Evolutionary conservation across 1,284 basidiomycete genomes (phyloP).

Genomic region (Porodaedalea pini): DNA sequence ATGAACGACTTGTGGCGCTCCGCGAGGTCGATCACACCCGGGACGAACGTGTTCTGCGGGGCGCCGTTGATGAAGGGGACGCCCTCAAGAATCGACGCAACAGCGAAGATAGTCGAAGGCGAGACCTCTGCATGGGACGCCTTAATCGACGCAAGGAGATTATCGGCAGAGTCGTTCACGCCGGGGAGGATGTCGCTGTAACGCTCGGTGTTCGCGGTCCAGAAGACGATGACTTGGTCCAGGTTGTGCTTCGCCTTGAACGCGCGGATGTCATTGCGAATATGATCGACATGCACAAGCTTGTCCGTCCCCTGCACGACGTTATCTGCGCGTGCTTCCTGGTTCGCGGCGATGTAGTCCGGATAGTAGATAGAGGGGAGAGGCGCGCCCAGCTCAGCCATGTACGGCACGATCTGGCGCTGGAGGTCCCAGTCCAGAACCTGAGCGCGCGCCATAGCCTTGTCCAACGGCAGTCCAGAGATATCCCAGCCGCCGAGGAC

Average conservation of each 20-base stretch:
- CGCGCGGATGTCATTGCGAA: constrained; percentile 89
- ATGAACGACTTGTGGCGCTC: constrained; percentile 91
- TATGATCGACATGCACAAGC: constrained; percentile 86
- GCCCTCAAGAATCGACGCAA: constrained; percentile 93
- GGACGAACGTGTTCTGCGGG: constrained; percentile 99
- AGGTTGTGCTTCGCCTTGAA: constrained; percentile 87
- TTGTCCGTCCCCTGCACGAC: constrained; percentile 85
- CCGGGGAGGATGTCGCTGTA: constrained; percentile 94
- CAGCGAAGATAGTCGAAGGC: constrained; percentile 93
- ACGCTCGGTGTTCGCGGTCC: constrained; percentile 99
- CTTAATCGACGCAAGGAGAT: constrained; percentile 82
- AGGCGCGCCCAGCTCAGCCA: constrained; percentile 80
- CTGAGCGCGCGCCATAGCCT: constrained; percentile 91
- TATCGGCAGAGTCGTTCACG: constrained; percentile 93
- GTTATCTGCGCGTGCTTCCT: constrained; percentile 94
- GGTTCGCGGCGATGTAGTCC: constrained; percentile 97
- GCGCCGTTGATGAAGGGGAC: constrained; percentile 97
- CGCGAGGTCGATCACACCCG: constrained; percentile 90
- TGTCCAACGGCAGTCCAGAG: constrained; percentile 79
- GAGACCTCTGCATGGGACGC: constrained; percentile 88
- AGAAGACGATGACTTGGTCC: constrained; percentile 89
- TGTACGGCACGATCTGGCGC: constrained; percentile 87
- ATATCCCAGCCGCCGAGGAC: constrained; percentile 99
- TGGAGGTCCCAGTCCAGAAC: constrained; percentile 97
- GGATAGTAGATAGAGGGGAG: constrained; percentile 95